Evolutionary conservation across 768 basidiomycete genomes (phyloP).

Genomic region (Phaffia australis): DNA sequence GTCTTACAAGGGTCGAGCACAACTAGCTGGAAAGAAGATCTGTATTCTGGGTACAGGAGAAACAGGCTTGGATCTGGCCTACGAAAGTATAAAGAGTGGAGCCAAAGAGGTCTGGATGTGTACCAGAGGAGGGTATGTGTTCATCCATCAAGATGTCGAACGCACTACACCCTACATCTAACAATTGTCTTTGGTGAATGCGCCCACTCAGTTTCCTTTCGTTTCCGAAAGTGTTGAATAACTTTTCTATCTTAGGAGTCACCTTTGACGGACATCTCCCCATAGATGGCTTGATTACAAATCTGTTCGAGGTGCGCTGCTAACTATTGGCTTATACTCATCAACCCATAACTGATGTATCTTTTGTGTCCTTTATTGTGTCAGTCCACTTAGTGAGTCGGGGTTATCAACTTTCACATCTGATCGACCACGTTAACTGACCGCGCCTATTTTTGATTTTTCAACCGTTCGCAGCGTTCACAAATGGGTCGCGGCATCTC

Average conservation of each 20-base stretch:
- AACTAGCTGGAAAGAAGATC: slow-evolving; percentile 44
- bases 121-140: slow-evolving; percentile 44
- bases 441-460: not conserved
- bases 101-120: slow-evolving; percentile 49
- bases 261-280: slow-evolving; percentile 41
- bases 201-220: slow-evolving; percentile 43
- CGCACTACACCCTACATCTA: slow-evolving; percentile 23
- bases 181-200: not conserved
- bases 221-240: slow-evolving; percentile 53
- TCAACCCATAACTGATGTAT: not conserved
- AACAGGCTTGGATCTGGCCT: slow-evolving; percentile 53
- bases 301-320: slow-evolving; percentile 38
- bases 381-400: not conserved
- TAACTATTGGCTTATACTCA: not conserved
- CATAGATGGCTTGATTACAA: slow-evolving; percentile 47
- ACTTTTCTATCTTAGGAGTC: slow-evolving; percentile 48
- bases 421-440: not conserved
- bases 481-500: slow-evolving; percentile 50
- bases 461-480: slow-evolving; percentile 42
- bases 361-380: not conserved
- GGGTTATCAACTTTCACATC: not conserved
- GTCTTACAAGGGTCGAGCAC: slow-evolving; percentile 45
- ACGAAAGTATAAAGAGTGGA: slow-evolving; percentile 43
- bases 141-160: not conserved
- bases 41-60: slow-evolving; percentile 54